These are phyloP conservation scores for Mortierella sp. DNA, from an alignment of 371 early-diverging fungal genomes.

Conservation along the genomic window DNA sequence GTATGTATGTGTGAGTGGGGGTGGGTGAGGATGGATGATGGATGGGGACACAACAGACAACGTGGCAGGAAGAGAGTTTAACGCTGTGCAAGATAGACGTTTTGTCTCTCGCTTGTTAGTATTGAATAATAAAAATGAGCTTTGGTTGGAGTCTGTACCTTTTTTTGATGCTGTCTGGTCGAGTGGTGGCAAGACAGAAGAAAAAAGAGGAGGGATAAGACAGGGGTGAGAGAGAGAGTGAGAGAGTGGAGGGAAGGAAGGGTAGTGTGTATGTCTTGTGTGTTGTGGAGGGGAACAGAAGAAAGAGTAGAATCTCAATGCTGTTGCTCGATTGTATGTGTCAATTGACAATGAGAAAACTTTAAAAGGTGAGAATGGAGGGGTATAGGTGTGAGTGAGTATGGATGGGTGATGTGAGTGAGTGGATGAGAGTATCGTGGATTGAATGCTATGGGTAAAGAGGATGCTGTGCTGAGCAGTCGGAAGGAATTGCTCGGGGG, in stretches of 20 bases:
- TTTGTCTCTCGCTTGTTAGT: not conserved
- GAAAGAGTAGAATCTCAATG: constrained; percentile 1
- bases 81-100: not conserved
- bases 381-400: not conserved
- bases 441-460: constrained; percentile 5
- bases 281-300: not conserved
- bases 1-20: not conserved
- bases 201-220: not conserved
- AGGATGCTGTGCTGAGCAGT: constrained; percentile 6
- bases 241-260: not conserved
- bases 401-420: not conserved
- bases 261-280: not conserved
- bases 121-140: not conserved
- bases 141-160: not conserved
- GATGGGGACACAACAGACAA: not conserved
- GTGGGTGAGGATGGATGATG: not conserved
- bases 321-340: not conserved
- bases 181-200: constrained; percentile 5
- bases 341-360: not conserved
- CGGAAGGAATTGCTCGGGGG: not conserved
- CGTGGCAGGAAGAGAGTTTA: not conserved
- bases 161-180: not conserved
- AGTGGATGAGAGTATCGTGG: not conserved
- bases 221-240: not conserved
- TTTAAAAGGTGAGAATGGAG: not conserved